Evolutionary conservation across 202 grass and related monocot species (phyloP), one percentile per base, ranked within the genome.

Genomic region (Saccharum hybrid): DNA sequence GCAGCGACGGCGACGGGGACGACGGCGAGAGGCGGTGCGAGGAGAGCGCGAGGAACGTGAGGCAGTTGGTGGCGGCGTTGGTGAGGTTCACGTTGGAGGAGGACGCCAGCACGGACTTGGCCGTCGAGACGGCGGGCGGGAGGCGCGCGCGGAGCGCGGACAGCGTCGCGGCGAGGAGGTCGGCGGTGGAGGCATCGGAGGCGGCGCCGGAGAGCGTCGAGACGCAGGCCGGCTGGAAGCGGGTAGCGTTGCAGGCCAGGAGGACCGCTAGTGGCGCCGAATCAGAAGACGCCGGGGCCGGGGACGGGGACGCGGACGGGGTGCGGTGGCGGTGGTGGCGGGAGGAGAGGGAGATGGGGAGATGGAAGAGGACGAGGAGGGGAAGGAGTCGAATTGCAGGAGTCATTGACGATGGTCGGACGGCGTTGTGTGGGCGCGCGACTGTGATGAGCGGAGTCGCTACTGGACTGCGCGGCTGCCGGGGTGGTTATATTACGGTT

Each of bases 181-280:
- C 68, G 11, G 81, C 2, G 40, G 81, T 0, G 66, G 85, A 81
- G 30, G 90, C 63, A 0, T 86, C 70, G 30, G 87, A 4, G 11
- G 80, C 49, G 56, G 74, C 59, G 45, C 56, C 41, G 78, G 88
- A 89, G 77, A 98, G 87, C 52, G 87, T 87, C 33, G 89, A 83
- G 70, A 90, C 68, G 88, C 96, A 98, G 36, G 48, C 21, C n/a
- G 83, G 75, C 13, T 81, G 71, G 83, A 93, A 92, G 26, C 89
- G 96, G 67, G 96, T 96, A 65, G 96, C 96, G 57, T 91, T 91
- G 86, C 93, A 98, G 59, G 91, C 96, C 45, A 83, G 89, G 71
- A 87, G 89, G 81, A 92, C 81, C 6, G 81, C 78, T 68, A 87
- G 81, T 2, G 92, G 80, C 59, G 89, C 89, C 4, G 77, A 9